Percentiles rank a stretch among this genome's conserved stretches.
Conservation (phyloP, 1,284 basidiomycete genomes). For the Sanguinoderma infundibulare region DNA sequence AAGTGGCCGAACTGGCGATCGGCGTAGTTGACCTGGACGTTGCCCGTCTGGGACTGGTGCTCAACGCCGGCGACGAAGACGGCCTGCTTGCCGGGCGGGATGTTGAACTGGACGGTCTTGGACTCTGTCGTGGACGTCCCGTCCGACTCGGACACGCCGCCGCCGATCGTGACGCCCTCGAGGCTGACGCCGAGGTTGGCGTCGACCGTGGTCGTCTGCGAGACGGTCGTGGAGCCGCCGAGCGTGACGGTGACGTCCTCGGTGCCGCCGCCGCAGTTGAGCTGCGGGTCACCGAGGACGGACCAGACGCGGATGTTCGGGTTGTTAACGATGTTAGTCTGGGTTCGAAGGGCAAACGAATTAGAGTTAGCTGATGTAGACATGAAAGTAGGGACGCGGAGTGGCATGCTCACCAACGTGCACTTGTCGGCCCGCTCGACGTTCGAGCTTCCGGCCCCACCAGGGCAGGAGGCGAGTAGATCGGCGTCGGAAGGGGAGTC, state of each 20-base stretch:
- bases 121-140: conserved; percentile 6
- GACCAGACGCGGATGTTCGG: conserved; percentile 5
- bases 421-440: conserved; percentile 1
- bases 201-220: conserved; percentile 11
- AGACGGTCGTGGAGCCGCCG: conserved; percentile 10
- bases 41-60: conserved; percentile 17
- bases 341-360: background rate
- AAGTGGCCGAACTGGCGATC: conserved; percentile 13
- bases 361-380: background rate
- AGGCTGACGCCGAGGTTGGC: conserved; percentile 10
- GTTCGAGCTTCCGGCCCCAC: background rate
- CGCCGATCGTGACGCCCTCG: conserved; percentile 15
- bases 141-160: conserved; percentile 6
- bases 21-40: conserved; percentile 22
- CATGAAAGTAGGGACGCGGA: background rate
- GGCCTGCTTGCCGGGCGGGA: conserved; percentile 17
- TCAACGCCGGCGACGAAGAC: conserved; percentile 16
- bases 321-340: conserved; percentile 13
- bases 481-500: background rate
- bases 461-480: conserved; percentile 6
- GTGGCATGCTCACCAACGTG: background rate
- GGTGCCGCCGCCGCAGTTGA: conserved; percentile 15
- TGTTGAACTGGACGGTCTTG: conserved; percentile 15
- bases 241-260: conserved; percentile 15
- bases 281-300: conserved; percentile 16